Conservation (phyloP, 371 early-diverging fungal genomes). For the Phascolomyces articulosus region DNA sequence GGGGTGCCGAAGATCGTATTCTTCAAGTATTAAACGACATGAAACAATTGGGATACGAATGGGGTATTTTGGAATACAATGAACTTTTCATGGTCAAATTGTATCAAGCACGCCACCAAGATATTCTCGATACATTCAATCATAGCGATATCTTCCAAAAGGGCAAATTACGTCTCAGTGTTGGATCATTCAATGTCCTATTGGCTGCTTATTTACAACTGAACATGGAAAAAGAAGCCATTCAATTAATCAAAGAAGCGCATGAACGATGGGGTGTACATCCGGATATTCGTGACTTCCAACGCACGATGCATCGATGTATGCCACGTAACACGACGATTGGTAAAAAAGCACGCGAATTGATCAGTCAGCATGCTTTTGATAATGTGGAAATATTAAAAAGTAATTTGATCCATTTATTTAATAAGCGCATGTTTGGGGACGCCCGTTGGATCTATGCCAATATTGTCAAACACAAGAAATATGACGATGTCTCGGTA, state of each 20-base stretch:
- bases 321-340: constrained; percentile 30
- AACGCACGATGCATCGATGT: constrained; percentile 42
- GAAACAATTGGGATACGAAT: constrained; percentile 30
- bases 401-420: constrained; percentile 33
- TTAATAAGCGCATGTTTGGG: constrained; percentile 19
- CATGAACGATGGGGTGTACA: constrained; percentile 11
- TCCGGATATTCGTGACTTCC: constrained; percentile 41
- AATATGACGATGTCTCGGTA: constrained; percentile 24
- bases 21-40: constrained; percentile 39
- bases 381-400: constrained; percentile 27
- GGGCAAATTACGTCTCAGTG: constrained; percentile 18
- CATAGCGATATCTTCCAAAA: constrained; percentile 7
- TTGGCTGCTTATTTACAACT: constrained; percentile 43
- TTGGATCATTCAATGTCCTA: constrained; percentile 42
- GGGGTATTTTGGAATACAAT: constrained; percentile 42
- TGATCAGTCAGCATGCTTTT: constrained; percentile 30
- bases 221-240: constrained; percentile 32
- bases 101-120: constrained; percentile 37
- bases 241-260: constrained; percentile 31
- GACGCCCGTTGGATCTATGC: constrained; percentile 31
- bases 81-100: constrained; percentile 48
- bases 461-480: constrained; percentile 9
- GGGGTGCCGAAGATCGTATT: constrained; percentile 43
- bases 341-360: constrained; percentile 23
- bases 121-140: constrained; percentile 33